phyloP scores from a whole-genome alignment of 2,329 filamentous ascomycete genomes.

The Orbilia oligospora region DNA sequence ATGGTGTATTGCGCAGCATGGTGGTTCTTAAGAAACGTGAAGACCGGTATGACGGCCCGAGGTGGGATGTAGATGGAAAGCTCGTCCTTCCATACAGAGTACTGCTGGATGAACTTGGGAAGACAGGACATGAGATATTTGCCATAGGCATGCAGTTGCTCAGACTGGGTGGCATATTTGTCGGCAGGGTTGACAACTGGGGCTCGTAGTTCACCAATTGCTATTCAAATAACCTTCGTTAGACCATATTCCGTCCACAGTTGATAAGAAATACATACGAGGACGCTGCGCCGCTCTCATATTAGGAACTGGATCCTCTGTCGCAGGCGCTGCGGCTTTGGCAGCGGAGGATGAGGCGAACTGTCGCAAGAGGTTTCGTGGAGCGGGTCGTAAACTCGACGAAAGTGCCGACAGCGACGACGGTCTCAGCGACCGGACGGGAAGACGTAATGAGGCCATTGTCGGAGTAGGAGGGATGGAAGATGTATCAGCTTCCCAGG shows the following conservation, averaged over 20 bases:
- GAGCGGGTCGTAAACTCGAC: constrained; percentile 39
- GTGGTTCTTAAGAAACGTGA: constrained; percentile 97
- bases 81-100: constrained; percentile 99
- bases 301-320: constrained; percentile 47
- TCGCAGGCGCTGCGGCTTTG: constrained; percentile 44
- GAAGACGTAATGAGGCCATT: constrained; percentile 58
- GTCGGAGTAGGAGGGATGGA: constrained; percentile 16
- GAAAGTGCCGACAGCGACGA: constrained; percentile 51
- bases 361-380: constrained; percentile 50
- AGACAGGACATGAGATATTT: constrained; percentile 96
- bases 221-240: constrained; percentile 64
- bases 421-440: constrained; percentile 43
- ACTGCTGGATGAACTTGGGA: constrained; percentile 98
- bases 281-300: constrained; percentile 47
- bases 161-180: constrained; percentile 89
- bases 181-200: constrained; percentile 75
- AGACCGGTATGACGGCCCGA: constrained; percentile 87
- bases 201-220: constrained; percentile 77
- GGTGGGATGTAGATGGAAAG: constrained; percentile 94
- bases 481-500: constrained; percentile 32
- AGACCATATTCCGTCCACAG: background rate
- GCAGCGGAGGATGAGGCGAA: constrained; percentile 41
- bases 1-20: constrained; percentile 97
- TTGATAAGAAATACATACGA: constrained; percentile 39
- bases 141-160: constrained; percentile 92